A percentile compares a stretch with the other conserved stretches of the same genome.
Evolutionary conservation across 306 rosid genomes (phyloP).

Genomic region (Glycine tomentella): DNA sequence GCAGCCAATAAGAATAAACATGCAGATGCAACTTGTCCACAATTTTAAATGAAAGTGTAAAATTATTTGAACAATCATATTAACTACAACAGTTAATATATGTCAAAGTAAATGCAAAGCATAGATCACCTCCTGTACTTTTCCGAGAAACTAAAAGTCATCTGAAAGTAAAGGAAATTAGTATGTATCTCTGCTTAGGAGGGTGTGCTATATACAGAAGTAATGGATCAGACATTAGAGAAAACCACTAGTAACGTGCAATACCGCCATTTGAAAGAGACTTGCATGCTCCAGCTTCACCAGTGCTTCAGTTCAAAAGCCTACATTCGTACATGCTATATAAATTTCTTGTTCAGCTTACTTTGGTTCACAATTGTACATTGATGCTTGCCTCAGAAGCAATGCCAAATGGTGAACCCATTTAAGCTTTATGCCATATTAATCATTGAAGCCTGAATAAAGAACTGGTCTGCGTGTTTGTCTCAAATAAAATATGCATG

Average conservation of each 20-base stretch:
- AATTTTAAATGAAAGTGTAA: conserved; percentile 26
- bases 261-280: conserved; percentile 1
- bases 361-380: conserved; percentile 23
- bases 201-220: conserved; percentile 8
- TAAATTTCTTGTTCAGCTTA: conserved; percentile 21
- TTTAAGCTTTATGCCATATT: background rate
- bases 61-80: conserved; percentile 26
- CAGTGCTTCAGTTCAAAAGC: conserved; percentile 35
- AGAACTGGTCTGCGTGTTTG: conserved; percentile 24
- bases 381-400: background rate
- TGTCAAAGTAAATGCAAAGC: conserved; percentile 22
- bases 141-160: conserved; percentile 41
- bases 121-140: conserved; percentile 25
- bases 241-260: conserved; percentile 2
- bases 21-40: conserved; percentile 16
- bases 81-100: conserved; percentile 14
- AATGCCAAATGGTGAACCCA: conserved; percentile 11
- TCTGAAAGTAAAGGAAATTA: conserved; percentile 35
- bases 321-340: conserved; percentile 34
- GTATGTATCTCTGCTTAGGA: background rate
- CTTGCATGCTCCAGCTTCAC: conserved; percentile 32
- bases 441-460: conserved; percentile 26
- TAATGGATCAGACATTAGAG: conserved; percentile 24
- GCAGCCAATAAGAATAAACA: background rate
- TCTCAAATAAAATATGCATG: conserved; percentile 19